Evolutionary conservation across 2,329 filamentous ascomycete species (phyloP).

Genomic region (Botrytis byssoidea): DNA sequence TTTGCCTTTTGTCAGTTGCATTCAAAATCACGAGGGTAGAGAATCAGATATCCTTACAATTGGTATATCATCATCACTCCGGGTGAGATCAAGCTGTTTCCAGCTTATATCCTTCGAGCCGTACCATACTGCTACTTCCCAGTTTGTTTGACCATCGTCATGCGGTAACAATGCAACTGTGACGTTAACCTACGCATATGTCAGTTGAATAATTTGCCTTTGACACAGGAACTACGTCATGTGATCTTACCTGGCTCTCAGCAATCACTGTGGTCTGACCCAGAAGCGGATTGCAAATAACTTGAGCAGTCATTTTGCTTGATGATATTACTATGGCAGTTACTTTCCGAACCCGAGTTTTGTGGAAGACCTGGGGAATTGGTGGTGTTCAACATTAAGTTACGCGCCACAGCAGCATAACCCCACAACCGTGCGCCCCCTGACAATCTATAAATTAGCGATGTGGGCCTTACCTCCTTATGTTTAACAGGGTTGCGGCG

Average conservation of each 20-base stretch:
- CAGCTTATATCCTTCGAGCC: background rate
- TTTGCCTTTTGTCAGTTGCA: background rate
- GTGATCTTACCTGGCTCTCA: background rate
- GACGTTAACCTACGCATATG: background rate
- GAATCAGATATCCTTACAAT: background rate
- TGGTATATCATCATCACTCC: background rate
- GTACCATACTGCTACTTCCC: conserved; percentile 19
- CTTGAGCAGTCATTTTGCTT: conserved; percentile 2
- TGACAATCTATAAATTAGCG: background rate
- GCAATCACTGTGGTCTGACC: background rate
- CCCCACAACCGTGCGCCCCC: background rate
- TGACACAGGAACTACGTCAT: background rate
- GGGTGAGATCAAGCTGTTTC: conserved; percentile 6
- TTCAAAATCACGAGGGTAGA: background rate
- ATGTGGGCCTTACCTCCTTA: background rate
- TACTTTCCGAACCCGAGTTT: background rate
- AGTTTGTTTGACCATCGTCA: background rate
- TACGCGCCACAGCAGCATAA: background rate
- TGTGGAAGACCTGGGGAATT: background rate
- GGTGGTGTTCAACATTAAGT: background rate
- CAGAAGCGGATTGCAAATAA: conserved; percentile 6
- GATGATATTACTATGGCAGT: background rate
- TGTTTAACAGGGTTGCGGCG: background rate
- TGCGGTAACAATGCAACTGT: conserved; percentile 8
- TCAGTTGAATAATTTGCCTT: background rate